Percentiles rank a stretch among this genome's conserved stretches.
Conservation (phyloP, 495 filamentous ascomycete species). For the Pyrenula aspistea region DNA sequence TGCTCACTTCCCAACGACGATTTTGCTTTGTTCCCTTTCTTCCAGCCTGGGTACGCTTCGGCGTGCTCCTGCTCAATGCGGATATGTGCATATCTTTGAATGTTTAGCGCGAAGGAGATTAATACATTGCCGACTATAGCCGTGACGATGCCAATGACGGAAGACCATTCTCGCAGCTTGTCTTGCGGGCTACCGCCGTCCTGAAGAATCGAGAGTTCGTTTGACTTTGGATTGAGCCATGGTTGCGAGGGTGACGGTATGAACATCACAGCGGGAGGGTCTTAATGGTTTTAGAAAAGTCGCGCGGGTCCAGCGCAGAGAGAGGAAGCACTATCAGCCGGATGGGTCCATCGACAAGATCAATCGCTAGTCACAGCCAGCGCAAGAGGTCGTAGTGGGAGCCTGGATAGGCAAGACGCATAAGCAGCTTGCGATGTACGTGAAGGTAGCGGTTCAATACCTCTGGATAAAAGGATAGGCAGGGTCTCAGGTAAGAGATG, state of each 20-base stretch:
- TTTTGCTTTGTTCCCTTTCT: conserved; percentile 20
- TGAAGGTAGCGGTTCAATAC: background rate
- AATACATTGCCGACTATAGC: conserved; percentile 85
- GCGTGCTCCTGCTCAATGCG: conserved; percentile 46
- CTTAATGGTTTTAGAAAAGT: background rate
- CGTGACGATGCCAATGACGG: conserved; percentile 84
- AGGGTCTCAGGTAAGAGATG: background rate
- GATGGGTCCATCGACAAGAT: background rate
- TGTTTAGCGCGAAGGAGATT: conserved; percentile 90
- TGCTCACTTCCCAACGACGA: conserved; percentile 3
- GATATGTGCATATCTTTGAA: conserved; percentile 91
- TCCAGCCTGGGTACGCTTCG: conserved; percentile 10
- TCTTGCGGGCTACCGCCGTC: conserved; percentile 3
- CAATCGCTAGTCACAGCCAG: background rate
- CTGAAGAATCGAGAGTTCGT: background rate
- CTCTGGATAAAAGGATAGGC: background rate
- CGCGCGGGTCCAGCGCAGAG: background rate
- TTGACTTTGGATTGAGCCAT: background rate
- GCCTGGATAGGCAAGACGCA: background rate
- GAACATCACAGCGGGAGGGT: background rate
- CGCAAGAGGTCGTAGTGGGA: background rate
- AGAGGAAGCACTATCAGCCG: background rate
- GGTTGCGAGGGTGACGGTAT: background rate
- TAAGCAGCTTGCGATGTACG: background rate
- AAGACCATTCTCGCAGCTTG: conserved; percentile 67